A percentile compares a stretch with the other conserved stretches of the same genome.
Conservation (phyloP, 2,329 filamentous ascomycete species). For the Geosmithia flava region DNA sequence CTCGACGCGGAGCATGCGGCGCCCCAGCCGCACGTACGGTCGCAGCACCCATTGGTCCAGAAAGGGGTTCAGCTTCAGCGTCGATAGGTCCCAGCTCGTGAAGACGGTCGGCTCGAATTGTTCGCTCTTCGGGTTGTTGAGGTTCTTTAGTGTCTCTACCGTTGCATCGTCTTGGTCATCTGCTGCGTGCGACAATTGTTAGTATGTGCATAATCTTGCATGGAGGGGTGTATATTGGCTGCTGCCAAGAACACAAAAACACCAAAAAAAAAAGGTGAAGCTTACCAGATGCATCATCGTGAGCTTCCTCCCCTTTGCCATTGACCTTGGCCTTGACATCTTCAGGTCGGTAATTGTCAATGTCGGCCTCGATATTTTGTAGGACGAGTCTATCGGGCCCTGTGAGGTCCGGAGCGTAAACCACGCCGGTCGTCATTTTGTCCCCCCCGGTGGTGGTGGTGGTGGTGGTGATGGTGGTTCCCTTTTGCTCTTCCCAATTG, state of each 20-base stretch:
- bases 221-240: background rate
- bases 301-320: slow-evolving; percentile 1
- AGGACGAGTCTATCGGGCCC: slow-evolving; percentile 26
- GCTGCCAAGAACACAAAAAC: background rate
- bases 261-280: background rate
- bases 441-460: too few species aligned
- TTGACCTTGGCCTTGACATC: background rate
- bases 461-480: too few species aligned
- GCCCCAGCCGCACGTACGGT: slow-evolving; percentile 46
- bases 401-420: slow-evolving; percentile 26
- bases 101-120: slow-evolving; percentile 35
- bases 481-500: too few species aligned
- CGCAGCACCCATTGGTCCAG: slow-evolving; percentile 38
- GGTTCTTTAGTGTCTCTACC: slow-evolving; percentile 22
- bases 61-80: slow-evolving; percentile 20
- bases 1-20: slow-evolving; percentile 44
- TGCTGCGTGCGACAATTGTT: background rate
- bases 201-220: background rate
- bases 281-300: background rate
- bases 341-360: slow-evolving; percentile 7
- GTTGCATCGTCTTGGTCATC: slow-evolving; percentile 8
- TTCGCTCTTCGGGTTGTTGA: slow-evolving; percentile 25
- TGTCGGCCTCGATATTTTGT: slow-evolving; percentile 24
- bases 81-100: slow-evolving; percentile 24
- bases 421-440: slow-evolving; percentile 8